Evolutionary conservation across 2,329 filamentous ascomycete species (phyloP).

Genomic region (Incumbomyces delicatus): DNA sequence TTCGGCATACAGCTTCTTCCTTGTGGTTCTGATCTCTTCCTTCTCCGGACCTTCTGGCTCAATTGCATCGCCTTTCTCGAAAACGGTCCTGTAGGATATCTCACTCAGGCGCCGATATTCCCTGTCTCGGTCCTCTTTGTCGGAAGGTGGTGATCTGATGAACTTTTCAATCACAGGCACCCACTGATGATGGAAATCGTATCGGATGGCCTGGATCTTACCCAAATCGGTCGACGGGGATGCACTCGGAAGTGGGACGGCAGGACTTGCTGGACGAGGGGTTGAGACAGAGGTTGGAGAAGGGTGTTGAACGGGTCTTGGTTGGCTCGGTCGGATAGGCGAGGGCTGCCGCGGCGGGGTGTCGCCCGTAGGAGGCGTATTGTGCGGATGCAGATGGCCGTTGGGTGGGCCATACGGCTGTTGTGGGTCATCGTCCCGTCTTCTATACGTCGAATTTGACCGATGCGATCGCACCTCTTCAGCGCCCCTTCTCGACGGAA

Average conservation of each 20-base stretch:
- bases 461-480: conserved; percentile 10
- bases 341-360: conserved; percentile 11
- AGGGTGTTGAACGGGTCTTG: conserved; percentile 11
- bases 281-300: conserved; percentile 7
- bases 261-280: conserved; percentile 9
- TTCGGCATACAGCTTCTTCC: conserved; percentile 33
- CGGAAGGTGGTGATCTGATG: conserved; percentile 30
- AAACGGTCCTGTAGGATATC: conserved; percentile 33
- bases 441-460: conserved; percentile 7
- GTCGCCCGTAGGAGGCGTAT: not conserved
- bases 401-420: conserved; percentile 4
- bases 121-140: conserved; percentile 31
- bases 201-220: conserved; percentile 29
- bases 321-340: conserved; percentile 12
- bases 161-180: conserved; percentile 31
- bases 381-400: conserved; percentile 6
- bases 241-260: conserved; percentile 22
- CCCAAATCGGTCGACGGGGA: conserved; percentile 30
- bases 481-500: not conserved
- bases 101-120: conserved; percentile 37
- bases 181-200: conserved; percentile 30
- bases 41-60: conserved; percentile 53
- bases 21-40: conserved; percentile 46
- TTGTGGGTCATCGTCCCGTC: conserved; percentile 6
- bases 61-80: conserved; percentile 57